phyloP scores from a whole-genome alignment of 192 early-diverging fungal species.

The Gamsiella multidivaricata region DNA sequence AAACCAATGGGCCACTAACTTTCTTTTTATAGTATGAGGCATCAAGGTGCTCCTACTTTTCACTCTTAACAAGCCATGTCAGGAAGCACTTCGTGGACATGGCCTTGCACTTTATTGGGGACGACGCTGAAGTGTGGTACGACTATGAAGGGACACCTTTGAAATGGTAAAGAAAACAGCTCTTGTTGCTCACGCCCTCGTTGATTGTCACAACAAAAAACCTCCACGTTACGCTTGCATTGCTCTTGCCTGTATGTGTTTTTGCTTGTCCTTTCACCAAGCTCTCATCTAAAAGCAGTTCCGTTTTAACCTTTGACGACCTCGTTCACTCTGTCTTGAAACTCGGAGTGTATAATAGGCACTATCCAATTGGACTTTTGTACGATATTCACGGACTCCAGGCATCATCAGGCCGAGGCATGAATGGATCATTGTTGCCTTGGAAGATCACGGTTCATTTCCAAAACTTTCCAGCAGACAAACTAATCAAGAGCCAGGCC shows the following conservation, averaged over 20 bases:
- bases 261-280: neutral
- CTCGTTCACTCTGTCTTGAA: too few relatives aligned
- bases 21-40: constrained; percentile 59
- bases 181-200: neutral
- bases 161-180: constrained; percentile 72
- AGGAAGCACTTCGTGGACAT: constrained; percentile 60
- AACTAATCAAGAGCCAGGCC: constrained; percentile 69
- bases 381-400: constrained; percentile 72
- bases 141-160: constrained; percentile 75
- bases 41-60: constrained; percentile 68
- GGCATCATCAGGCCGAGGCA: constrained; percentile 37
- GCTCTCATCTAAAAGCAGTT: too few relatives aligned
- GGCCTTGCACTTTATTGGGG: constrained; percentile 55
- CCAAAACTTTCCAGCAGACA: constrained; percentile 74
- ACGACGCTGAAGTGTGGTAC: constrained; percentile 77
- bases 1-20: too few relatives aligned
- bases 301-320: too few relatives aligned
- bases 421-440: constrained; percentile 64
- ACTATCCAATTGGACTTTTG: constrained; percentile 88
- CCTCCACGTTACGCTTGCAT: neutral
- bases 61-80: constrained; percentile 64
- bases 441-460: constrained; percentile 87
- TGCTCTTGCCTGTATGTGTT: neutral
- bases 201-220: too few relatives aligned
- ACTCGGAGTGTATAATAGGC: constrained; percentile 62